Conservation (phyloP, 768 basidiomycete genomes). For the Lenzites betulinus region DNA sequence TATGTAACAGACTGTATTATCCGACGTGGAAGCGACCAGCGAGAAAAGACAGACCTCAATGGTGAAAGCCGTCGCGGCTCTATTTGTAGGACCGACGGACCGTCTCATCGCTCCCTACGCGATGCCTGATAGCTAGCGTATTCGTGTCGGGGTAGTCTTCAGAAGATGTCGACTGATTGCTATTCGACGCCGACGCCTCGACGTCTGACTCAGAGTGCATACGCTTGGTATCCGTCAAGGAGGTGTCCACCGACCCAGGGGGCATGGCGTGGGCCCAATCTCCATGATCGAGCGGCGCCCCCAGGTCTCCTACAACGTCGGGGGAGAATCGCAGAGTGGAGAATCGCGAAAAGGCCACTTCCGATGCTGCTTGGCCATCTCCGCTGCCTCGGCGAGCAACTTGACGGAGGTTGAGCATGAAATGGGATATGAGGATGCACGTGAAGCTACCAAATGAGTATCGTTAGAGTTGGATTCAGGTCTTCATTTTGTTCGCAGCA, state of each 20-base stretch:
- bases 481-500: neutral
- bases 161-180: too few relatives aligned
- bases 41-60: too few relatives aligned
- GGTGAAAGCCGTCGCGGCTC: too few relatives aligned
- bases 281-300: neutral
- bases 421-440: slow-evolving; percentile 17
- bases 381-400: neutral
- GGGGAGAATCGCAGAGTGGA: slow-evolving; percentile 5
- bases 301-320: slow-evolving; percentile 4
- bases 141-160: too few relatives aligned
- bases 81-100: too few relatives aligned
- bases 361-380: neutral
- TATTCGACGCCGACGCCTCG: too few relatives aligned
- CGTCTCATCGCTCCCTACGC: too few relatives aligned
- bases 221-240: neutral
- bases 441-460: slow-evolving; percentile 3
- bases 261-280: neutral
- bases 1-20: too few relatives aligned
- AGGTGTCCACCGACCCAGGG: neutral
- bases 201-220: too few relatives aligned
- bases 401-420: slow-evolving; percentile 19
- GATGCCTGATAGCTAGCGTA: too few relatives aligned
- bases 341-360: neutral
- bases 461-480: neutral
- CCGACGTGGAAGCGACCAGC: too few relatives aligned